These are phyloP conservation scores for Ramaria sp. DNA, from an alignment of 768 basidiomycete species.

Conservation along the genomic window DNA sequence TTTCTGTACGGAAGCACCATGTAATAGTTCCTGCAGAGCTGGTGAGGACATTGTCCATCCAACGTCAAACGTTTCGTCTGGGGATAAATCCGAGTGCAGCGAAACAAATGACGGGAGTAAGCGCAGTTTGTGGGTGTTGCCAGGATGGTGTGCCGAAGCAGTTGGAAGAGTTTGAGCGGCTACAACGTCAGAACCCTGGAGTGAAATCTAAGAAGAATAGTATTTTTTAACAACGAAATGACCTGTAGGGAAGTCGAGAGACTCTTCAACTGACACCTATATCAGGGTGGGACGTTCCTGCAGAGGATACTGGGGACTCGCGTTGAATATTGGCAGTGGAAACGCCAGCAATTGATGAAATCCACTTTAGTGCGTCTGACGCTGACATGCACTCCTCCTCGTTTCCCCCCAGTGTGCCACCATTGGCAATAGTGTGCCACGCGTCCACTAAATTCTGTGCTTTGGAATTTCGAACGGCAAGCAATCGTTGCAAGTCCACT, in stretches of 20 bases:
- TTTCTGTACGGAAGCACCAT: neutral
- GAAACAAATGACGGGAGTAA: neutral
- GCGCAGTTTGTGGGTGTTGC: neutral
- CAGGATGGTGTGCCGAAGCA: slow-evolving; percentile 37
- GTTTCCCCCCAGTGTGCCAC: slow-evolving; percentile 21
- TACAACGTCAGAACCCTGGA: neutral
- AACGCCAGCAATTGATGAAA: neutral
- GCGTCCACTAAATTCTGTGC: slow-evolving; percentile 15
- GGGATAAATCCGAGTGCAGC: neutral
- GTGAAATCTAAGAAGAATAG: neutral
- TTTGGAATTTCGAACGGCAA: slow-evolving; percentile 23
- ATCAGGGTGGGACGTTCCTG: neutral
- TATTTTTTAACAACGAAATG: too few relatives aligned
- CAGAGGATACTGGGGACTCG: too few relatives aligned
- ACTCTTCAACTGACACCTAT: neutral
- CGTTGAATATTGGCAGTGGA: neutral
- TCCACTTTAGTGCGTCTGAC: slow-evolving; percentile 21
- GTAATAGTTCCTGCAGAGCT: neutral
- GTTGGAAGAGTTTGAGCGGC: slow-evolving; percentile 22
- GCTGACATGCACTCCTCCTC: slow-evolving; percentile 19
- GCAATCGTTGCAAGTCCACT: slow-evolving; percentile 21
- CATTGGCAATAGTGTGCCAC: slow-evolving; percentile 6
- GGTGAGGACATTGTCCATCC: neutral
- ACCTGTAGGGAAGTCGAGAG: neutral
- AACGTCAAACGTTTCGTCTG: neutral